Base-by-base conservation (phyloP, 1,284 basidiomycete genomes). In the Trametes versicolor region DNA sequence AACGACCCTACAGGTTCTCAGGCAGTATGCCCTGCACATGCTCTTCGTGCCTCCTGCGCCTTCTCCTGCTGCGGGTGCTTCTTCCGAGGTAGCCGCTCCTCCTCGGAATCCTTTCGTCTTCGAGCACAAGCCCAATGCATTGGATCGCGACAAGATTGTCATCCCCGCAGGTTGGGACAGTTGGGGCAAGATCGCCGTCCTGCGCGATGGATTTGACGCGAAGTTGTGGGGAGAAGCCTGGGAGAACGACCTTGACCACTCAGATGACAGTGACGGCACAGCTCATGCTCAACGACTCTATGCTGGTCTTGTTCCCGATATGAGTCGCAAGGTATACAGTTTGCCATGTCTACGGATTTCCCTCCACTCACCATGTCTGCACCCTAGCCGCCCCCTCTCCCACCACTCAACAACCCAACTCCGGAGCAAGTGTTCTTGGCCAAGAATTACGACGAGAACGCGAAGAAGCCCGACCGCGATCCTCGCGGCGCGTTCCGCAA, bases 151-250 rank as follows among this genome's bases (percentile, higher is more conserved):
- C 73, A 91, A 89, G 9, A 92, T 99, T 54, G 86, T 98, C 53
- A 90, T 99, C 0, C 98, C 97, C 1, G 86, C 93, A 1, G 98
- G 97, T 2, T 99, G 97, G 98, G 97, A 99, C 77, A 94, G 92
- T 68, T 98, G 95, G 93, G 96, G 96, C 3, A 99, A 99, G 83
- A 98, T 99, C 68, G 85, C 86, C 3, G 93, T 98, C 2, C 80
- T 99, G 60, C 83, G 96, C 54, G 97, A 99, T 50, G 92, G 94
- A 0, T 99, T 99, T 72, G 95, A 98, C 66, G 89, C 94, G 0
- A 90, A 87, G 58, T 77, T 84, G 52, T 93, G 95, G 85, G 90
- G 89, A 1, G 89, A 91, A 60, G 94, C 92, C 25, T 98, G 95
- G 94, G 93, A 95, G 66, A 80, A 81, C 53, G 90, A 91, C 71